phyloP scores from a whole-genome alignment of 441 rosid species.

The Syzygium malaccense region DNA sequence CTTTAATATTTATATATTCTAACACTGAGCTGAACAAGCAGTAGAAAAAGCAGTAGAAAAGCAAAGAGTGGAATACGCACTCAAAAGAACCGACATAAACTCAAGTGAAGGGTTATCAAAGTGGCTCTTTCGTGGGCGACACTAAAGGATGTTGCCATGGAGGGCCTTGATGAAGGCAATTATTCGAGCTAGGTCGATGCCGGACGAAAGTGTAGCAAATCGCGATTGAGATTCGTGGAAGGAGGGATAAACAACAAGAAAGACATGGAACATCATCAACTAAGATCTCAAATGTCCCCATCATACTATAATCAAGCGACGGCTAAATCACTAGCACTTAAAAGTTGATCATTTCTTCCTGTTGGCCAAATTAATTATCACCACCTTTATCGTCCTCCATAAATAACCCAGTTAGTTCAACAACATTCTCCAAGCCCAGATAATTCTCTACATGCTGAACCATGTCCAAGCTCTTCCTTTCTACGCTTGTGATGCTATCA shows the following conservation, averaged over 20 bases:
- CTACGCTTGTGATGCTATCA: neutral
- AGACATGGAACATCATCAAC: neutral
- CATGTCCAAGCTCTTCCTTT: neutral
- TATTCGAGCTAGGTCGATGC: neutral
- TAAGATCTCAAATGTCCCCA: no score
- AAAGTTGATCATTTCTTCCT: neutral
- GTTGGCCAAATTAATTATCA: neutral
- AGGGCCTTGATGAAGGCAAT: neutral
- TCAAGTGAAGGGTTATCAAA: neutral
- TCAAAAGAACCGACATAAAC: neutral
- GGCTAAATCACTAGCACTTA: neutral
- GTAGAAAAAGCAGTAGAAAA: no score
- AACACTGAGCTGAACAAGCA: no score
- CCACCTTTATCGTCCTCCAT: neutral
- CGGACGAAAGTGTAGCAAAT: neutral
- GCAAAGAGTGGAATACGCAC: neutral
- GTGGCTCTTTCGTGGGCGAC: neutral
- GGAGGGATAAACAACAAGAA: neutral
- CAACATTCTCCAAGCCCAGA: neutral
- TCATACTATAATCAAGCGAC: neutral
- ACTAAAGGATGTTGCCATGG: neutral
- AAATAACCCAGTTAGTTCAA: neutral
- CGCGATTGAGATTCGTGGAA: neutral
- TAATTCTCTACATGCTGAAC: neutral
- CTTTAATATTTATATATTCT: no score